These are phyloP conservation scores for Leptomonas seymouri DNA, from an alignment of 208 protist species.

Conservation along the genomic window DNA sequence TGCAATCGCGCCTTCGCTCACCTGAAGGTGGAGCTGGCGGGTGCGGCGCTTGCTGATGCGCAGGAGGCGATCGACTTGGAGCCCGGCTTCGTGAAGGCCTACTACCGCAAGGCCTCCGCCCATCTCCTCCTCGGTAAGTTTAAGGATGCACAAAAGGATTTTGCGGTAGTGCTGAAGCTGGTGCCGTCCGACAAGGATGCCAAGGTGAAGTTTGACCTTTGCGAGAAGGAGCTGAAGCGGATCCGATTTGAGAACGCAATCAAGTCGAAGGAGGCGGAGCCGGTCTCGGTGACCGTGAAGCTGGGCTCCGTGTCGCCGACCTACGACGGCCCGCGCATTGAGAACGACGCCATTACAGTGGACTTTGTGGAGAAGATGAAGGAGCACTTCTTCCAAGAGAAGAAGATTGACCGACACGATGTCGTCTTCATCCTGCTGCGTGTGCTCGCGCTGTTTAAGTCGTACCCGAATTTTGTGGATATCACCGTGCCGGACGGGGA, in stretches of 20 bases:
- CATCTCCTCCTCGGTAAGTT: conserved; percentile 95
- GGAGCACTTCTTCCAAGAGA: conserved; percentile 78
- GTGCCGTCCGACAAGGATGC: conserved; percentile 92
- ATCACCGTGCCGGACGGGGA: conserved; percentile 86
- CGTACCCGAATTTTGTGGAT: conserved; percentile 85
- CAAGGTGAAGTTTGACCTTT: conserved; percentile 90
- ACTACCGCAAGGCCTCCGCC: conserved; percentile 97
- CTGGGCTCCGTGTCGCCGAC: conserved; percentile 58
- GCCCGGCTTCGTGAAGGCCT: conserved; percentile 95
- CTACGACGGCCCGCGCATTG: conserved; percentile 82
- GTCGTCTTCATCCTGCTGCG: conserved; percentile 89
- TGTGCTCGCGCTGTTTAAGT: conserved; percentile 76
- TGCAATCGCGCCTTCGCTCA: conserved; percentile 96
- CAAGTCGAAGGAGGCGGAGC: conserved; percentile 74
- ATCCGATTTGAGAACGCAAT: conserved; percentile 97
- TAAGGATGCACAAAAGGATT: conserved; percentile 95
- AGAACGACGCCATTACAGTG: conserved; percentile 64
- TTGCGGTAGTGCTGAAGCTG: conserved; percentile 89
- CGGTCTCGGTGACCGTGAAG: conserved; percentile 78
- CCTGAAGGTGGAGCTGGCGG: conserved; percentile 92
- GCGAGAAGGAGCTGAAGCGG: conserved; percentile 93
- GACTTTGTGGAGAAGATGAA: conserved; percentile 86
- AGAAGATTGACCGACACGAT: conserved; percentile 85
- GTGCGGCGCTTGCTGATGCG: conserved; percentile 94
- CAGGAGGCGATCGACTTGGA: conserved; percentile 92